Evolutionary conservation across 1,284 basidiomycete species (phyloP).

Genomic region (Puccinia horiana): DNA sequence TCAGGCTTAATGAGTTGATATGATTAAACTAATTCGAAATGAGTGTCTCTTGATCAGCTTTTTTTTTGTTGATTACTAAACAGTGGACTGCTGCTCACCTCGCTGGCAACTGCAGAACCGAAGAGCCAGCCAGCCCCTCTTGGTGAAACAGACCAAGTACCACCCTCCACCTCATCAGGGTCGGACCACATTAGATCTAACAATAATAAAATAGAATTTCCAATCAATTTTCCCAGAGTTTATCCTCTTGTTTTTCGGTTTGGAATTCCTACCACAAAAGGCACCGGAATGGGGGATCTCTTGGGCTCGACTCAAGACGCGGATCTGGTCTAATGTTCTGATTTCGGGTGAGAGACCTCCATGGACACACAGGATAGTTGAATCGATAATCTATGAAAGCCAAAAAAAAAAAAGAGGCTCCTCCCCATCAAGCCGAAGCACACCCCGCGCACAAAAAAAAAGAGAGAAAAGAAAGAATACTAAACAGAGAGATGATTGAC

Average conservation of each 20-base stretch:
- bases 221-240: not conserved
- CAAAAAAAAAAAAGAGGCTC: not conserved
- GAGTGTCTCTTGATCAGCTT: slow-evolving; percentile 33
- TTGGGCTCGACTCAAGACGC: slow-evolving; percentile 84
- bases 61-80: slow-evolving; percentile 2
- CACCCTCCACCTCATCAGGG: slow-evolving; percentile 77
- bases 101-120: slow-evolving; percentile 77
- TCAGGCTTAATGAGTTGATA: slow-evolving; percentile 76
- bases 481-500: slow-evolving; percentile 56
- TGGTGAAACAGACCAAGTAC: slow-evolving; percentile 92
- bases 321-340: slow-evolving; percentile 84
- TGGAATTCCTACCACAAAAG: slow-evolving; percentile 74
- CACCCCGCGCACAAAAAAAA: not conserved
- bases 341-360: slow-evolving; percentile 91
- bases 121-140: slow-evolving; percentile 96
- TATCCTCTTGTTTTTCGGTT: not conserved
- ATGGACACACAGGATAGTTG: slow-evolving; percentile 84
- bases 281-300: slow-evolving; percentile 97
- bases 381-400: slow-evolving; percentile 81
- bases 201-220: not conserved
- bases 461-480: not conserved
- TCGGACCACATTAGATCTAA: slow-evolving; percentile 96
- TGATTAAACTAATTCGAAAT: slow-evolving; percentile 74
- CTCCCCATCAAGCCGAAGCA: not conserved
- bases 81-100: slow-evolving; percentile 63